Conservation (phyloP, 768 basidiomycete genomes). For the Dendrothele bispora region DNA sequence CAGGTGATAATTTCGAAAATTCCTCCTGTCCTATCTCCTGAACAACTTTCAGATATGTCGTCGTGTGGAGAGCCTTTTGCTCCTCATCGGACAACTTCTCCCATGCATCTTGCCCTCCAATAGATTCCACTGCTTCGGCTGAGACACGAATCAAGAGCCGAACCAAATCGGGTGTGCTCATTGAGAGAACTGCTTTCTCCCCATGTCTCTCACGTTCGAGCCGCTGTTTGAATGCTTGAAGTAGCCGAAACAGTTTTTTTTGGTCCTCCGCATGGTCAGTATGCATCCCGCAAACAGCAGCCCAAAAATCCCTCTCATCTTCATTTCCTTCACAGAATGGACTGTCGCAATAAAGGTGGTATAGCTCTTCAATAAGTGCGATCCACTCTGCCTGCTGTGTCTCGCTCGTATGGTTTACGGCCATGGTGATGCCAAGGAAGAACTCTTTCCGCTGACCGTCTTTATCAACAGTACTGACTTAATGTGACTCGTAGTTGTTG, state of each 20-base stretch:
- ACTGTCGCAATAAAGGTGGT: slow-evolving; percentile 16
- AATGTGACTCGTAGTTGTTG: slow-evolving; percentile 15
- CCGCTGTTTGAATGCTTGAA: slow-evolving; percentile 3
- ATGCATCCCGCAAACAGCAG: slow-evolving; percentile 12
- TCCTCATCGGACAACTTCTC: slow-evolving; percentile 5
- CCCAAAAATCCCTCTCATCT: slow-evolving; percentile 10
- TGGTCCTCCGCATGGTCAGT: slow-evolving; percentile 27
- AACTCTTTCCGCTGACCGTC: slow-evolving; percentile 1
- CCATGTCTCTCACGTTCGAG: neutral
- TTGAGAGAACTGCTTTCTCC: slow-evolving; percentile 2
- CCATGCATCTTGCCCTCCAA: slow-evolving; percentile 13
- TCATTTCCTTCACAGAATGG: neutral
- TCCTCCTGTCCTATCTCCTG: slow-evolving; percentile 14
- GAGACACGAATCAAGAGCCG: slow-evolving; percentile 1
- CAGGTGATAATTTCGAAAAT: slow-evolving; percentile 11
- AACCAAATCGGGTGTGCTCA: slow-evolving; percentile 3
- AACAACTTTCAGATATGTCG: neutral
- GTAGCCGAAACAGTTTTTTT: slow-evolving; percentile 14
- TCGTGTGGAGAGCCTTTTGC: slow-evolving; percentile 4
- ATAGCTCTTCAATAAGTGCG: neutral
- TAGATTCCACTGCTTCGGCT: slow-evolving; percentile 3
- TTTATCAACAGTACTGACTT: slow-evolving; percentile 1
- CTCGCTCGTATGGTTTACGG: slow-evolving; percentile 24
- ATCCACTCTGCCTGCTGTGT: slow-evolving; percentile 21
- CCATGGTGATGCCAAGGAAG: slow-evolving; percentile 13